Conservation (phyloP, 1,139 yeast species). For the Pneumocystis wakefieldiae region DNA sequence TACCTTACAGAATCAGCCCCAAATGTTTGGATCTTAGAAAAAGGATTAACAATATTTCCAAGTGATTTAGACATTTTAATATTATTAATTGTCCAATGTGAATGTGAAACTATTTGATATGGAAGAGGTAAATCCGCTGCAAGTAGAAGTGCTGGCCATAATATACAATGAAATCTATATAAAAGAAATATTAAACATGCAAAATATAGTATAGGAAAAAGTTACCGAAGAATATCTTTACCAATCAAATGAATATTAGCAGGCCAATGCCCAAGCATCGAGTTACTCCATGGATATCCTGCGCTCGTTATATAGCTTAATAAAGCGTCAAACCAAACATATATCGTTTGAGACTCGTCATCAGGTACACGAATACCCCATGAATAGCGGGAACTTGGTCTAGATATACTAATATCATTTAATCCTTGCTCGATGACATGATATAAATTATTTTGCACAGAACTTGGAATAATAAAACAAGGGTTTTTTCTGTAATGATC, state of each 20-base stretch:
- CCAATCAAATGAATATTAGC: constrained; percentile 72
- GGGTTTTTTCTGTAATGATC: constrained; percentile 32
- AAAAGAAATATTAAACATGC: not conserved
- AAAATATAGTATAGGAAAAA: constrained; percentile 16
- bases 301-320: constrained; percentile 67
- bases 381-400: constrained; percentile 58
- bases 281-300: constrained; percentile 36
- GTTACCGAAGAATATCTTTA: constrained; percentile 53
- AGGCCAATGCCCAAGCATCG: constrained; percentile 31
- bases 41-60: constrained; percentile 94
- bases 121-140: constrained; percentile 69
- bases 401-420: constrained; percentile 63
- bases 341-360: constrained; percentile 62
- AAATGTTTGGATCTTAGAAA: constrained; percentile 53
- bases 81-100: constrained; percentile 89
- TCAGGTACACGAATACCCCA: constrained; percentile 92
- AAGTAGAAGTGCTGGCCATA: constrained; percentile 86
- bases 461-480: constrained; percentile 48
- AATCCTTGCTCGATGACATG: constrained; percentile 41
- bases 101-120: constrained; percentile 64
- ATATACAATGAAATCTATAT: constrained; percentile 62
- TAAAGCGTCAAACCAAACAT: constrained; percentile 96
- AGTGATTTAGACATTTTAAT: constrained; percentile 83
- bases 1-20: constrained; percentile 10
- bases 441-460: constrained; percentile 42